phyloP scores from a whole-genome alignment of 2,329 filamentous ascomycete genomes.

The Magnaporthiopsis poae region DNA sequence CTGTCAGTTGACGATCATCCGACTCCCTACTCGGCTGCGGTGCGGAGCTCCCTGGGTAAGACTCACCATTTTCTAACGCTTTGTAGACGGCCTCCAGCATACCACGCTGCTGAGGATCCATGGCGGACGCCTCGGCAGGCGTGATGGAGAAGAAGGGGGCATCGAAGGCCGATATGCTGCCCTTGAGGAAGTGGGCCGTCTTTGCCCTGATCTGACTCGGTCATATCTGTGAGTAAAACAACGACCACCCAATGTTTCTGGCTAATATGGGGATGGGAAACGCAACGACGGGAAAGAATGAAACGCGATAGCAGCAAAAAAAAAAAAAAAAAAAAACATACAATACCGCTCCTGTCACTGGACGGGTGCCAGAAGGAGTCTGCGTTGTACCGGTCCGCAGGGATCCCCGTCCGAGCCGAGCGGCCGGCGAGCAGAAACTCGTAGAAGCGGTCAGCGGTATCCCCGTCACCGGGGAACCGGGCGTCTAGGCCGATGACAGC shows the following conservation, averaged over 20 bases:
- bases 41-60: background rate
- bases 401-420: conserved; percentile 19
- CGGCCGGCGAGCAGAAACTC: conserved; percentile 20
- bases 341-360: conserved; percentile 18
- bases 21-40: background rate
- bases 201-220: conserved; percentile 2
- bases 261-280: background rate
- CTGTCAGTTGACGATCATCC: background rate
- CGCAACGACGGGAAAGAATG: background rate
- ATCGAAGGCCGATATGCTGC: conserved; percentile 35
- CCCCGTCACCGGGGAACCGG: conserved; percentile 19
- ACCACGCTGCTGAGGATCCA: conserved; percentile 56
- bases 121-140: conserved; percentile 54
- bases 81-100: conserved; percentile 55
- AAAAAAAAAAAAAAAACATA: conserved; percentile 7
- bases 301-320: too few relatives aligned
- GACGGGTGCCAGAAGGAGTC: conserved; percentile 23
- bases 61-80: conserved; percentile 45
- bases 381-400: conserved; percentile 20
- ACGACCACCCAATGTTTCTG: too few relatives aligned
- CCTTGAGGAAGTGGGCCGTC: conserved; percentile 9
- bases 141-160: conserved; percentile 61
- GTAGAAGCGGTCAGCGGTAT: conserved; percentile 20
- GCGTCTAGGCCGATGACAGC: conserved; percentile 19
- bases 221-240: background rate